Percentiles rank a stretch among this genome's conserved stretches.
Conservation (phyloP, 495 filamentous ascomycete genomes). For the Pseudevernia furfuracea region DNA sequence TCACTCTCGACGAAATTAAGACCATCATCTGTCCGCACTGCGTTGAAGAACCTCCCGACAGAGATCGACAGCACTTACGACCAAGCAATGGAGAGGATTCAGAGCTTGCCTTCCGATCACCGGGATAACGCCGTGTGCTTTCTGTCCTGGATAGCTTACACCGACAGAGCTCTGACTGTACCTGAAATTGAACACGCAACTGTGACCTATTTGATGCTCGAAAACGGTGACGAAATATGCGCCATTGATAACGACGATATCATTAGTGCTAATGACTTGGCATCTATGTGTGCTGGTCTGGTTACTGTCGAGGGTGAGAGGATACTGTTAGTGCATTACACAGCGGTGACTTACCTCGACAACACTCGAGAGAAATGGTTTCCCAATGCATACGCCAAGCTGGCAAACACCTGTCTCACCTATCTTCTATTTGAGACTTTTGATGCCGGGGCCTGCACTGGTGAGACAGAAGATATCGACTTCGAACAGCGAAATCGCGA, state of each 20-base stretch:
- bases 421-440: conserved; percentile 40
- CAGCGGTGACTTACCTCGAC: conserved; percentile 47
- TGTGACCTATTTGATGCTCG: conserved; percentile 26
- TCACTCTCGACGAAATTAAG: conserved; percentile 35
- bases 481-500: conserved; percentile 25
- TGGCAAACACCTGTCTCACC: conserved; percentile 37
- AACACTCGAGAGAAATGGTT: conserved; percentile 32
- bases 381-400: conserved; percentile 30
- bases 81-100: conserved; percentile 39
- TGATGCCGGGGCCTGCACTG: conserved; percentile 23
- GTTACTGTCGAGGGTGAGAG: conserved; percentile 43
- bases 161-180: conserved; percentile 34
- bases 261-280: conserved; percentile 32
- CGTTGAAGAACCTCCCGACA: conserved; percentile 34
- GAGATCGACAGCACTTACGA: conserved; percentile 37
- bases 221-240: conserved; percentile 13
- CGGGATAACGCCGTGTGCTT: conserved; percentile 33
- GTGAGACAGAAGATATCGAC: conserved; percentile 19
- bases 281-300: conserved; percentile 47
- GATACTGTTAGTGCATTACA: conserved; percentile 49
- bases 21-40: conserved; percentile 28
- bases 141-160: conserved; percentile 41
- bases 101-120: conserved; percentile 29
- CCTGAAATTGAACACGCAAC: conserved; percentile 44
- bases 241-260: conserved; percentile 38